Conservation (phyloP, 2,329 filamentous ascomycete genomes). For the Colletotrichum aenigma region DNA sequence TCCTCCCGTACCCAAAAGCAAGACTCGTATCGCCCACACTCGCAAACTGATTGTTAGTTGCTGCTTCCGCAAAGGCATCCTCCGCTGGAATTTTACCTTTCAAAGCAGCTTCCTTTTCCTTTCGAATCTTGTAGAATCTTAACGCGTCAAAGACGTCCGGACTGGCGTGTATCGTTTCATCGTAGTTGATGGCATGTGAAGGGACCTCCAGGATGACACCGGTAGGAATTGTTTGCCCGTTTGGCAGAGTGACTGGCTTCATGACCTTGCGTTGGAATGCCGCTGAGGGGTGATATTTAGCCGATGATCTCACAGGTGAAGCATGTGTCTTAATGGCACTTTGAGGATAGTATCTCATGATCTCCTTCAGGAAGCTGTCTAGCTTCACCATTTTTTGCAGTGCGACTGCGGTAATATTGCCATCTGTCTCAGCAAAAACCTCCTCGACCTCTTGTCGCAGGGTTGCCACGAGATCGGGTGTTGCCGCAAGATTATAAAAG, state of each 20-base stretch:
- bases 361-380: slow-evolving; percentile 43
- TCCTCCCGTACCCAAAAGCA: slow-evolving; percentile 40
- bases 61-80: slow-evolving; percentile 1
- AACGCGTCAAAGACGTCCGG: slow-evolving; percentile 10
- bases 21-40: slow-evolving; percentile 37
- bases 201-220: slow-evolving; percentile 47
- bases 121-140: background rate
- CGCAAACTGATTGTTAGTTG: slow-evolving; percentile 41
- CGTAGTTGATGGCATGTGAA: slow-evolving; percentile 32
- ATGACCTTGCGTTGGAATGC: slow-evolving; percentile 56
- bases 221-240: slow-evolving; percentile 52
- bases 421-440: slow-evolving; percentile 36
- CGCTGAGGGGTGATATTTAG: slow-evolving; percentile 23
- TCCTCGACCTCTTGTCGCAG: slow-evolving; percentile 55
- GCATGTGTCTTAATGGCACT: background rate
- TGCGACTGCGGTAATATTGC: slow-evolving; percentile 34
- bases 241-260: slow-evolving; percentile 54
- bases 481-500: slow-evolving; percentile 55
- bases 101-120: background rate
- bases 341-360: slow-evolving; percentile 2
- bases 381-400: slow-evolving; percentile 41
- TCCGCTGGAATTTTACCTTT: background rate
- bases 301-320: slow-evolving; percentile 40
- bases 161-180: background rate
- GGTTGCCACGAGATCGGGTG: slow-evolving; percentile 52